Base-by-base conservation (phyloP, 495 filamentous ascomycete genomes). In the Evernia prunastri region DNA sequence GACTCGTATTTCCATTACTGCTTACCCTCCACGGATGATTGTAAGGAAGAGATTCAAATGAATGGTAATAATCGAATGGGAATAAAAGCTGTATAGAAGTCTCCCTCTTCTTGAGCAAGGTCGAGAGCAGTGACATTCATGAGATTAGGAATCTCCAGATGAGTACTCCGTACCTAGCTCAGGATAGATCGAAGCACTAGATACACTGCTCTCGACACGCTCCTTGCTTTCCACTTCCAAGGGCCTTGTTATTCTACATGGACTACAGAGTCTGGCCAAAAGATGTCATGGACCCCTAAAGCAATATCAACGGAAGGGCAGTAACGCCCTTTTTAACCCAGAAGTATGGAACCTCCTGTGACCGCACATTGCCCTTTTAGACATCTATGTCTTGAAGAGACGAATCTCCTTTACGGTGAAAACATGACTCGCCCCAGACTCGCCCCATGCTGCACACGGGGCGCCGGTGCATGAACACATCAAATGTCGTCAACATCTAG, bases 1-100 rank as follows among this genome's bases (percentile, higher is more conserved):
- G 12, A 18, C 12, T 37, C 2, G 37, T 53, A 70, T 77, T 77
- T 77, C 75, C 74, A 75, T 76, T 72, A 69, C 66, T 63, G 7
- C 27, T 56, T 51, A 58, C 66, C 68, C 69, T 66, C 70, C 23
- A 64, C 45, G 70, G 72, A 60, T 64, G 67, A 40, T 35, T 63
- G 70, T 70, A 69, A 70, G 72, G 74, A 76, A 77, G 73, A 77
- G 72, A 15, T 51, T 29, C 11, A 20, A 23, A 23, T 49, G 11
- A 49, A 25, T n/a, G 7, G 9, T 9, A 7, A 49, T 2, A 23
- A 0, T 13, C 10, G 23, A 20, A 20, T 45, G 10, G 18, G 20
- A 18, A 8, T 20, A 23, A n/a, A 3, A 12, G n/a, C 23, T 8
- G n/a, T 25, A 23, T 23, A 49, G n/a, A 49, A 49, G 12, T 51